Conservation (phyloP, 2,329 filamentous ascomycete genomes). For the Pyrenochaeta sp. region DNA sequence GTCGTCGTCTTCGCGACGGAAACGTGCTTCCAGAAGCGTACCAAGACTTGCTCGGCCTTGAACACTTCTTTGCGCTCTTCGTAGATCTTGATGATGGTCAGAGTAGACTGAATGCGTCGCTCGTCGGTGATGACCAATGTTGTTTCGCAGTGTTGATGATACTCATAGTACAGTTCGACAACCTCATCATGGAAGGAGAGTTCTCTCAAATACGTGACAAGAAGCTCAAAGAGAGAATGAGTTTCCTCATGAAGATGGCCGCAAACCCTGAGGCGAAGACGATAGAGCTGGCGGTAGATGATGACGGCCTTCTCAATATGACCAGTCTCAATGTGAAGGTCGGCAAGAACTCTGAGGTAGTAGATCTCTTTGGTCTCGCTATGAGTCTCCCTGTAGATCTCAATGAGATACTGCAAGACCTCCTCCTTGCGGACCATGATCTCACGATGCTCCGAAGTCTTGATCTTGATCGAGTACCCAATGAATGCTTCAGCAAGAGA, state of each 20-base stretch:
- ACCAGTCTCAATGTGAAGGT: slow-evolving; percentile 29
- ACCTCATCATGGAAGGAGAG: slow-evolving; percentile 25
- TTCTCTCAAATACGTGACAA: slow-evolving; percentile 27
- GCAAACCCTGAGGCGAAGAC: slow-evolving; percentile 22
- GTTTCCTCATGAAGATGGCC: slow-evolving; percentile 33
- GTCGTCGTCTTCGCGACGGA: slow-evolving; percentile 19
- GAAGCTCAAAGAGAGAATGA: slow-evolving; percentile 18
- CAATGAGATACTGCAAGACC: slow-evolving; percentile 30
- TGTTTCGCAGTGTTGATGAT: slow-evolving; percentile 23
- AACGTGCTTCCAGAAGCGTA: slow-evolving; percentile 30
- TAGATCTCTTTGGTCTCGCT: slow-evolving; percentile 20
- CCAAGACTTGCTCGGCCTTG: slow-evolving; percentile 30
- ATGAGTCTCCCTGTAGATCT: slow-evolving; percentile 21
- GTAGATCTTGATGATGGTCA: slow-evolving; percentile 25
- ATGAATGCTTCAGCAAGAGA: slow-evolving; percentile 27
- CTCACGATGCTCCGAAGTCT: slow-evolving; percentile 17
- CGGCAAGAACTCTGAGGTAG: slow-evolving; percentile 30
- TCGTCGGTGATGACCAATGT: slow-evolving; percentile 24
- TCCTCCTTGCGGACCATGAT: slow-evolving; percentile 25
- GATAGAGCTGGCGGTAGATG: slow-evolving; percentile 32
- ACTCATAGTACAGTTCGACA: slow-evolving; percentile 23
- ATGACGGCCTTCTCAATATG: slow-evolving; percentile 27
- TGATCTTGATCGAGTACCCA: slow-evolving; percentile 16
- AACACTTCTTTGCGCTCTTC: slow-evolving; percentile 33
- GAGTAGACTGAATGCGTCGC: slow-evolving; percentile 24